A percentile compares a stretch with the other conserved stretches of the same genome.
Conservation (phyloP, 345 rosid genomes). For the Gossypium longicalyx region DNA sequence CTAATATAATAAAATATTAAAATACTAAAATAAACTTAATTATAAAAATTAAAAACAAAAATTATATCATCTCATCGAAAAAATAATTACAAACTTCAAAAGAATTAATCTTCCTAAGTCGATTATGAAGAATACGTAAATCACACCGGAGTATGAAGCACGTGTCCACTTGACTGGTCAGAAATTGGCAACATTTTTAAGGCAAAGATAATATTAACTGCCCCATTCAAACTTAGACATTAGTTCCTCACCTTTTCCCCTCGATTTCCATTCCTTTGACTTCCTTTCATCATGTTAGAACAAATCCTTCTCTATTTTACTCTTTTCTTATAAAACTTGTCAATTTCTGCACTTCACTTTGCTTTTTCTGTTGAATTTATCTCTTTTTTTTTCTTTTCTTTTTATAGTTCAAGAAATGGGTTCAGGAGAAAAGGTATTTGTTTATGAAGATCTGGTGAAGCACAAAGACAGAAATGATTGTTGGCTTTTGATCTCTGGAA, state of each 20-base stretch:
- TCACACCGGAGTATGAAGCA: not conserved
- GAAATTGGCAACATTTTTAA: not conserved
- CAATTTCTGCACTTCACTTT: not conserved
- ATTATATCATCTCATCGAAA: too few species aligned
- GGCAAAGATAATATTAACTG: not conserved
- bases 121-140: too few species aligned
- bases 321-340: not conserved
- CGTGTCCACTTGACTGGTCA: not conserved
- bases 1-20: too few species aligned
- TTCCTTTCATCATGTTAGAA: not conserved
- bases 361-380: not conserved
- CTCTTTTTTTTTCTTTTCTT: not conserved
- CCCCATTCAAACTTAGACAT: not conserved
- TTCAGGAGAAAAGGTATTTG: conserved; percentile 25
- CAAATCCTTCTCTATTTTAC: not conserved
- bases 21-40: too few species aligned
- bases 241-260: not conserved
- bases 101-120: too few species aligned
- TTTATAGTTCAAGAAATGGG: conserved; percentile 25
- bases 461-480: conserved; percentile 53
- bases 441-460: conserved; percentile 46
- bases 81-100: too few species aligned
- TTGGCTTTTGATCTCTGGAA: conserved; percentile 67
- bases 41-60: too few species aligned
- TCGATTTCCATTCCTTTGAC: not conserved